Percentiles rank a stretch among this genome's conserved stretches.
Evolutionary conservation across 345 rosid species (phyloP).

Genomic region (Aethionema arabicum): DNA sequence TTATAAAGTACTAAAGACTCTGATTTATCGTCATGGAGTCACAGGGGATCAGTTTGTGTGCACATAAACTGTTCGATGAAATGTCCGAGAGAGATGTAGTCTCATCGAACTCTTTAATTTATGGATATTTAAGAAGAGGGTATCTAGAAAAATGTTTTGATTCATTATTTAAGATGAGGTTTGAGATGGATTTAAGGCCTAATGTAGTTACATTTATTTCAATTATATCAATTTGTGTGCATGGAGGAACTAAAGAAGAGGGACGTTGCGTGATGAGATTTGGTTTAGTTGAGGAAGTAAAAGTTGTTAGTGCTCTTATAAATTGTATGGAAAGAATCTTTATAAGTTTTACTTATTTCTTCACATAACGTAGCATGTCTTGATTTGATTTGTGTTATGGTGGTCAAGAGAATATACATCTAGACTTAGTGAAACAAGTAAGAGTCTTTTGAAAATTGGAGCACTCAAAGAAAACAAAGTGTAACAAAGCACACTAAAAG

Average conservation of each 20-base stretch:
- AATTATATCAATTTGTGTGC: slow-evolving; percentile 52
- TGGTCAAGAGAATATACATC: too few relatives aligned
- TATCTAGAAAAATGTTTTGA: slow-evolving; percentile 39
- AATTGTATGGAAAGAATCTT: too few relatives aligned
- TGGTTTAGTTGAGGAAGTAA: slow-evolving; percentile 50
- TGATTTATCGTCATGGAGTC: slow-evolving; percentile 58
- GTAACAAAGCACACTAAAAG: too few relatives aligned
- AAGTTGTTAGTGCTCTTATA: slow-evolving; percentile 55
- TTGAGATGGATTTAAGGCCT: slow-evolving; percentile 42
- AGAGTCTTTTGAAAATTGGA: too few relatives aligned
- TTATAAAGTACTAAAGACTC: slow-evolving; percentile 48
- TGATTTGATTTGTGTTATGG: too few relatives aligned
- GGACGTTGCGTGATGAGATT: slow-evolving; percentile 47
- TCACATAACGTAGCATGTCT: too few relatives aligned
- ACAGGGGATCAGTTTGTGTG: slow-evolving; percentile 62
- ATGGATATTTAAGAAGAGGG: slow-evolving; percentile 48
- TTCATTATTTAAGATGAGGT: too few relatives aligned
- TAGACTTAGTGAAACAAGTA: too few relatives aligned
- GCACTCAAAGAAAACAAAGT: too few relatives aligned
- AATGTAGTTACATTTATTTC: slow-evolving; percentile 55
- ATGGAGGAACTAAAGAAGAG: slow-evolving; percentile 37
- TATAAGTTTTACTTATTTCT: too few relatives aligned
- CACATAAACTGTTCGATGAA: slow-evolving; percentile 59
- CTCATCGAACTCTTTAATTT: slow-evolving; percentile 71
- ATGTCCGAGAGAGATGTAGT: slow-evolving; percentile 54